These are phyloP conservation scores for Quercus engelmannii DNA, from an alignment of 306 rosid species.

Conservation along the genomic window DNA sequence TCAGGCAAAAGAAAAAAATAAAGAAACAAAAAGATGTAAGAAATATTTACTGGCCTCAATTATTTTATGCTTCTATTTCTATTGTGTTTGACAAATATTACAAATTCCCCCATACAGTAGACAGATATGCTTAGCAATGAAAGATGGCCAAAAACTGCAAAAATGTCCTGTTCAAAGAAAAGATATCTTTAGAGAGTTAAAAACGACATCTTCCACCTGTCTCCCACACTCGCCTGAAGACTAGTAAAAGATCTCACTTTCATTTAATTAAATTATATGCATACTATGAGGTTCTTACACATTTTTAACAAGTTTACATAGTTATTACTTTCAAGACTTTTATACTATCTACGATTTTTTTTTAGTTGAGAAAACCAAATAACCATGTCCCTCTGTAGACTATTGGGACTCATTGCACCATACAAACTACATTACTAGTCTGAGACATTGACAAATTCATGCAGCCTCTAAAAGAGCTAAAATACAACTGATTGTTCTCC, in stretches of 20 bases:
- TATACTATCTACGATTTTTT: neutral
- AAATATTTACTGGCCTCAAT: neutral
- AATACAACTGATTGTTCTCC: too few relatives aligned
- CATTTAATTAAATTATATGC: neutral
- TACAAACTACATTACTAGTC: neutral
- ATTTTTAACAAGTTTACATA: neutral
- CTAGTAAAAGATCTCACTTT: neutral
- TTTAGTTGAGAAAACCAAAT: too few relatives aligned
- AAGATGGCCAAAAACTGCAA: neutral
- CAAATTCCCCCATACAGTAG: neutral
- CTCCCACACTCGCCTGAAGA: too few relatives aligned
- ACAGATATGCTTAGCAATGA: neutral
- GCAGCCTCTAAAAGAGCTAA: neutral
- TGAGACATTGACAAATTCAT: neutral
- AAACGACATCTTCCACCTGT: neutral
- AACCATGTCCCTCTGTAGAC: neutral
- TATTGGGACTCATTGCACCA: neutral
- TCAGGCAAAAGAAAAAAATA: neutral
- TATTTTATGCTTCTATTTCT: neutral
- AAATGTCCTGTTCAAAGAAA: neutral
- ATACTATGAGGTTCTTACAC: neutral
- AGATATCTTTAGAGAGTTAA: neutral
- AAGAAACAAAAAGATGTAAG: neutral
- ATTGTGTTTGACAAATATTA: neutral
- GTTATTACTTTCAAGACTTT: neutral